Evolutionary conservation across 257 asterid genomes (phyloP), one percentile per base, ranked within the genome.

Genomic region (Apocynum venetum): DNA sequence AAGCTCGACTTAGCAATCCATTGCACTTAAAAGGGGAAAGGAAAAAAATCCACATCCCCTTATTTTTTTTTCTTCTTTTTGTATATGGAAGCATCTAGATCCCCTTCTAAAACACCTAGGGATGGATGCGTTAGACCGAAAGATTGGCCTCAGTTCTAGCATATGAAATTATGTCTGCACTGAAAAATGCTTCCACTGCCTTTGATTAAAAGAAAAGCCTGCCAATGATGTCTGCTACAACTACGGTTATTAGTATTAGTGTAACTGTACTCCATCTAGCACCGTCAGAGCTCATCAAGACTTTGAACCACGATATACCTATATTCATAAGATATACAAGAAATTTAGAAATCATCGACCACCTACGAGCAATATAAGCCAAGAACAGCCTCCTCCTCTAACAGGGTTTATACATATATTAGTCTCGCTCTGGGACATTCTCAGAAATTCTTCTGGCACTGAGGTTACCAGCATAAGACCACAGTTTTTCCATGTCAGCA

Each of bases 401-500:
- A n/a, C 17, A 6, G 25, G 64, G n/a, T 41, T 51, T n/a, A 47
- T 72, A 36, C 17, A 72, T 53, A 56, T 12, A 70, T 88, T 84
- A 93, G 80, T 95, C 91, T 2, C 99, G 93, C 80, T 95, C 99
- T 0, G 91, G 94, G 4, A 88, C 95, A 78, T 87, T 91, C 71
- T 93, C 90, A 0, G 91, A 63, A 40, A 82, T 85, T 84, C 90
- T 86, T 80, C 91, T 85, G 67, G 97, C 87, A 71, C 91, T 91
- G 36, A 96, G 92, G 77, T 88, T 88, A 43, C 97, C 97, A 48
- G 97, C 88, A 80, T 89, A 88, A 1, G 97, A 90, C 97, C 97
- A 89, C 56, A 88, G 86, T 77, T 88, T 93, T 52, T 90, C 97
- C 84, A 92, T 82, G 74, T 95, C 98, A 0, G 88, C 78, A 5